Evolutionary conservation across 805 yeast genomes (phyloP).

Genomic region (Wickerhamomyces queroliae): DNA sequence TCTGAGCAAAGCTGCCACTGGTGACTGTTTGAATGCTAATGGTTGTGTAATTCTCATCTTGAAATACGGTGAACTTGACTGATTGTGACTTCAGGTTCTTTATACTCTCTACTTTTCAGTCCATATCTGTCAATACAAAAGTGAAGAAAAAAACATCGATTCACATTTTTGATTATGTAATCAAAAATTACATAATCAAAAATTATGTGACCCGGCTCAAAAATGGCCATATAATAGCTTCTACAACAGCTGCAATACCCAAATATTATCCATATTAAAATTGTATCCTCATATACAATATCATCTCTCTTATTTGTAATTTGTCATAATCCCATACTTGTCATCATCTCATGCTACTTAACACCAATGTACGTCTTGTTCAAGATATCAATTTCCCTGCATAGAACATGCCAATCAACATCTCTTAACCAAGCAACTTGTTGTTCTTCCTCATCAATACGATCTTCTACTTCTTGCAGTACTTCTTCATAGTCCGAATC

Average conservation of each 20-base stretch:
- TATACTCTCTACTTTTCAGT: no score
- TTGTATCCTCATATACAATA: neutral
- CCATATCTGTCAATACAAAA: no score
- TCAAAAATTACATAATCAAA: no score
- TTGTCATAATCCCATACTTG: neutral
- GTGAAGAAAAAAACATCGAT: no score
- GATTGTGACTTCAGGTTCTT: neutral
- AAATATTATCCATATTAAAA: neutral
- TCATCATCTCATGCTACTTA: neutral
- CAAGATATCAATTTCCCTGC: constrained; percentile 75
- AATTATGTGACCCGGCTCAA: no score
- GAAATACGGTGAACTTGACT: neutral
- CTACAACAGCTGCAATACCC: no score
- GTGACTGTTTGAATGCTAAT: constrained; percentile 41
- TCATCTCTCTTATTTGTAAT: no score
- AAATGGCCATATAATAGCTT: no score
- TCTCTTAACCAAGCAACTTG: constrained; percentile 39
- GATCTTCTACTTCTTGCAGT: constrained; percentile 15
- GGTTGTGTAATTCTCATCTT: constrained; percentile 43
- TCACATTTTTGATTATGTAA: no score
- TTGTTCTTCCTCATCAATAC: constrained; percentile 10
- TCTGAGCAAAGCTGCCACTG: constrained; percentile 49
- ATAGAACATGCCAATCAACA: constrained; percentile 83
- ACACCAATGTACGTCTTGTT: constrained; percentile 39
- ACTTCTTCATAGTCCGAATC: constrained; percentile 8